phyloP scores from a whole-genome alignment of 768 basidiomycete genomes.

The Russula brevipes region DNA sequence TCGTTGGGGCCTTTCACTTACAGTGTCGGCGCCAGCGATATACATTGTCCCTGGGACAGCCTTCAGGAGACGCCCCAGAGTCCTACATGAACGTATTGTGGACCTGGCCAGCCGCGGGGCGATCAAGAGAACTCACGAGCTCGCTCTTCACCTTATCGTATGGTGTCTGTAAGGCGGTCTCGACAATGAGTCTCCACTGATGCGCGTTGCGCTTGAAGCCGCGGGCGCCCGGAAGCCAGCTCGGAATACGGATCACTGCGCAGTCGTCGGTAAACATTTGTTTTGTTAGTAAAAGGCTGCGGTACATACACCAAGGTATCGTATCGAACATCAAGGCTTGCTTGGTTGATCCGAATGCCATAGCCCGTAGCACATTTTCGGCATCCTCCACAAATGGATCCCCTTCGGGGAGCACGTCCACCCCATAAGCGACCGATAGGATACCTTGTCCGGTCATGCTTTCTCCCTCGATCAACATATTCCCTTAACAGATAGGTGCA shows the following conservation, averaged over 20 bases:
- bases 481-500: background rate
- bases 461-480: background rate
- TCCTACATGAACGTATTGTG: background rate
- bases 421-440: conserved; percentile 44
- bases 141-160: background rate
- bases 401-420: conserved; percentile 34
- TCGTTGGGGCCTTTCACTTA: background rate
- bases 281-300: background rate
- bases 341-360: conserved; percentile 21
- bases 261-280: background rate
- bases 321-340: conserved; percentile 42
- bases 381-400: conserved; percentile 29
- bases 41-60: background rate
- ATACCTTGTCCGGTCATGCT: conserved; percentile 41
- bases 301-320: conserved; percentile 31
- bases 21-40: background rate
- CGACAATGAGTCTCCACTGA: background rate
- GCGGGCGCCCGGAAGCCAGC: conserved; percentile 29
- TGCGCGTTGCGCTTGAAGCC: conserved; percentile 22
- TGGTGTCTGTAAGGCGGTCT: background rate
- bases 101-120: background rate
- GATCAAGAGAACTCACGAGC: background rate
- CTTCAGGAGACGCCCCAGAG: background rate
- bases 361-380: background rate
- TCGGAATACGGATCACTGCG: conserved; percentile 26